phyloP scores from a whole-genome alignment of 352 stramenopile genomes.

The Phytophthora macrochlamydospora region DNA sequence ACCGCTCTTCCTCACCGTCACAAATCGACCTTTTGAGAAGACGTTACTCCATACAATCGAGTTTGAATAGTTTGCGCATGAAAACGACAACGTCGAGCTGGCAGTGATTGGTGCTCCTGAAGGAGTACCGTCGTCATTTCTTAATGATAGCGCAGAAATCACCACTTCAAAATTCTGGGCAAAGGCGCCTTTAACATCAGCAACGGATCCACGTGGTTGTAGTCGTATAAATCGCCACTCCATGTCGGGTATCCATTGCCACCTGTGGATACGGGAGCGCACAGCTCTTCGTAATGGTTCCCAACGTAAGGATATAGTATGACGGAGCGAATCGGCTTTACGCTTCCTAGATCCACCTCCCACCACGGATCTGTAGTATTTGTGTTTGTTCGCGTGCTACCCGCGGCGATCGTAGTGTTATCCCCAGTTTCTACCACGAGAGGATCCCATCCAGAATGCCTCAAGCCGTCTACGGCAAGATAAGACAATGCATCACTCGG shows the following conservation, averaged over 20 bases:
- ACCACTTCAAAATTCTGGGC: conserved; percentile 56
- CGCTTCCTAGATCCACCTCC: conserved; percentile 65
- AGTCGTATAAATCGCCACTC: conserved; percentile 49
- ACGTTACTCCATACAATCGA: conserved; percentile 43
- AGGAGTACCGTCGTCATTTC: conserved; percentile 7
- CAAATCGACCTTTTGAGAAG: conserved; percentile 52
- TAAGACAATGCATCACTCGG: conserved; percentile 40
- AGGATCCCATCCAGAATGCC: conserved; percentile 43
- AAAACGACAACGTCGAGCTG: conserved; percentile 50
- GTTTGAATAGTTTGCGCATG: conserved; percentile 41
- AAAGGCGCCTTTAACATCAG: conserved; percentile 52
- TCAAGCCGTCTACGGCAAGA: conserved; percentile 58
- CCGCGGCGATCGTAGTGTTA: conserved; percentile 27
- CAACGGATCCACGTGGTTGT: conserved; percentile 40
- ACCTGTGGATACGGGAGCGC: conserved; percentile 5
- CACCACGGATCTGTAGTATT: conserved; percentile 54
- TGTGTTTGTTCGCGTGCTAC: conserved; percentile 50
- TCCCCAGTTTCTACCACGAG: conserved; percentile 22
- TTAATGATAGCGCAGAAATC: conserved; percentile 37
- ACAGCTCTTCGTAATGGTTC: conserved; percentile 42
- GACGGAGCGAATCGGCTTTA: conserved; percentile 51
- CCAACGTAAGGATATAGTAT: conserved; percentile 61
- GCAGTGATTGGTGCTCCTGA: conserved; percentile 15
- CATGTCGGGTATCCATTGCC: conserved; percentile 27
- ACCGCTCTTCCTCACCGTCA: conserved; percentile 49